Evolutionary conservation across 2,329 filamentous ascomycete genomes (phyloP), one percentile per base, ranked within the genome.

Genomic region (Aureobasidium sp.): DNA sequence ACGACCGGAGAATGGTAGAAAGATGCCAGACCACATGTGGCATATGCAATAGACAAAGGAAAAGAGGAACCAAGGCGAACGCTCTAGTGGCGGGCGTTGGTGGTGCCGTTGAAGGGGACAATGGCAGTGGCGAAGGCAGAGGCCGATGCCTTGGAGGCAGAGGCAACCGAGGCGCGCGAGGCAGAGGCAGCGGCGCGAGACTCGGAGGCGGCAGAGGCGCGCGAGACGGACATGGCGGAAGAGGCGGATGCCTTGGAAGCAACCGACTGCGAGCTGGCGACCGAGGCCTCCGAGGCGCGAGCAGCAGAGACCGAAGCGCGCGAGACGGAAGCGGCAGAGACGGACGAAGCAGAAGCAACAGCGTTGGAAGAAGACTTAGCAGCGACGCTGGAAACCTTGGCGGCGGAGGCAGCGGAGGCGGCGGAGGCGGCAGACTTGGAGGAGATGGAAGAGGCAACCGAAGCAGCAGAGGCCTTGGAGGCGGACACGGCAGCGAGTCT

Each of bases 401-500:
- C 37, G 25, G 37, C 47, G 6, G 57, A 60, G 17, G 37, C 45
- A 14, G 45, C 36, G 12, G 57, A 60, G 36, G 36, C 45, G 37
- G 47, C 57, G 9, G 57, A 61, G 11, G 25, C 47, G n/a, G 37
- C 37, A 27, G 57, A 61, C 1, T 7, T 14, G 14, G 56, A 49
- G 5, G 44, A 49, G 36, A 60, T 42, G 45, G 45, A 49, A 60
- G 56, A 31, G 17, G 56, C 56, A 51, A 61, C 57, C 15, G 57
- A 61, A n/a, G 57, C 57, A 61, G 37, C 57, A 6, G 57, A 61
- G 27, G 47, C 57, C 57, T 61, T 61, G 47, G 57, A 61, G 56
- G 44, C 56, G 42, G 56, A 59, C 25, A 34, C 36, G 44, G 47
- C 39, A 25, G 57, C 57, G 9, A 61, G 57, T 51, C 57, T 51